These are phyloP conservation scores for Lasiodiplodia sp. DNA, from an alignment of 2,329 filamentous ascomycete genomes.

Conservation along the genomic window DNA sequence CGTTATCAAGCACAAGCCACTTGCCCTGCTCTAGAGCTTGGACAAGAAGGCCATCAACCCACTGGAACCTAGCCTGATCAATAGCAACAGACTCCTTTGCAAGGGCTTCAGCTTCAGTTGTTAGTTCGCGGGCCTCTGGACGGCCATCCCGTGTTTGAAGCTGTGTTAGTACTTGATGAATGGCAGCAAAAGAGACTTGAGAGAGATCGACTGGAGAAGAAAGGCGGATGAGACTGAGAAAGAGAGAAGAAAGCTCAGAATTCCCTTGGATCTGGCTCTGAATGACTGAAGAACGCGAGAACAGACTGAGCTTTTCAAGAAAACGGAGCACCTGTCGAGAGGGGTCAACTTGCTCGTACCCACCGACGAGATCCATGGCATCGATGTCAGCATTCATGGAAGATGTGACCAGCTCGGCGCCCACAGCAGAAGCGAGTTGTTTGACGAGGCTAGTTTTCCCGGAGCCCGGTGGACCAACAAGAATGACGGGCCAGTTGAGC, in stretches of 20 bases:
- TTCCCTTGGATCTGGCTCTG: background rate
- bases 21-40: slow-evolving; percentile 84
- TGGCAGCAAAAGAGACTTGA: slow-evolving; percentile 9
- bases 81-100: slow-evolving; percentile 64
- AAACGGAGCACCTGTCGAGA: slow-evolving; percentile 73
- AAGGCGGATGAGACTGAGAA: slow-evolving; percentile 16
- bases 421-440: slow-evolving; percentile 79
- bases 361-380: slow-evolving; percentile 95
- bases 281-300: slow-evolving; percentile 59
- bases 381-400: slow-evolving; percentile 95
- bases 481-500: slow-evolving; percentile 85
- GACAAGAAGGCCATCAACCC: slow-evolving; percentile 92
- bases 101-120: slow-evolving; percentile 59
- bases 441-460: slow-evolving; percentile 85
- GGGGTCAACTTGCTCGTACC: slow-evolving; percentile 93
- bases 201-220: slow-evolving; percentile 6
- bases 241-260: slow-evolving; percentile 18
- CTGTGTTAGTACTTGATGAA: slow-evolving; percentile 18
- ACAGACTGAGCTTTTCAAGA: slow-evolving; percentile 60
- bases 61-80: slow-evolving; percentile 85
- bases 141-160: background rate
- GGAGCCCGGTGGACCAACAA: slow-evolving; percentile 83
- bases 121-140: slow-evolving; percentile 39
- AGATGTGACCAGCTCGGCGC: slow-evolving; percentile 79
- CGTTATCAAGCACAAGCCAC: slow-evolving; percentile 96